Percentiles rank a stretch among this genome's conserved stretches.
Conservation (phyloP, 2,329 filamentous ascomycete species). For the Rosellinia necatrix region DNA sequence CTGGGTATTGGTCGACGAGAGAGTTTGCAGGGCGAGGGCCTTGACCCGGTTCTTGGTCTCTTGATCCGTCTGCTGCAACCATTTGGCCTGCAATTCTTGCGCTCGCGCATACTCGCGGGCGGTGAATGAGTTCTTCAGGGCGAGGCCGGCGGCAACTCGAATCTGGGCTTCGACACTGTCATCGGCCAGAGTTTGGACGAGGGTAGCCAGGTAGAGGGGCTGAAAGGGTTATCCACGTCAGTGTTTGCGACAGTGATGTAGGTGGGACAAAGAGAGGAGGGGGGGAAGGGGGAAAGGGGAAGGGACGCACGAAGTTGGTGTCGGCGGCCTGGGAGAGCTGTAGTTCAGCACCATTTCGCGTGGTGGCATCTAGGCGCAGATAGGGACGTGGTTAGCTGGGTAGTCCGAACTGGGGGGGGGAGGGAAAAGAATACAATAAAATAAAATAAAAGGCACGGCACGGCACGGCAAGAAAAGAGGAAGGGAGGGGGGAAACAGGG, state of each 20-base stretch:
- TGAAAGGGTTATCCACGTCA: constrained; percentile 28
- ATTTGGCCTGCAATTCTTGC: constrained; percentile 90
- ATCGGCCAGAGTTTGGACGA: constrained; percentile 93
- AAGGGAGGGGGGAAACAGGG: not conserved
- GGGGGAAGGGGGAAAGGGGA: constrained; percentile 13
- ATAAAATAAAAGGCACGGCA: too few relatives aligned
- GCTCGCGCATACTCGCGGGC: constrained; percentile 87
- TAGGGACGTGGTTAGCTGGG: constrained; percentile 43
- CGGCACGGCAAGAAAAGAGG: not conserved
- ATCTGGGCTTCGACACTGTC: constrained; percentile 82
- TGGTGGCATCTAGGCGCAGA: constrained; percentile 72
- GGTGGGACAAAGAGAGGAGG: constrained; percentile 18
- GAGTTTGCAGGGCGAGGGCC: constrained; percentile 84
- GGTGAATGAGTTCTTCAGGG: constrained; percentile 97
- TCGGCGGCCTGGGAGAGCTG: constrained; percentile 92
- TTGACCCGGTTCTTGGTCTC: constrained; percentile 88
- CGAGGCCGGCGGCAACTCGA: constrained; percentile 91
- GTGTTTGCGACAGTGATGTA: constrained; percentile 18
- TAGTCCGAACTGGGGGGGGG: too few relatives aligned
- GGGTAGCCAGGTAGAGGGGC: constrained; percentile 90
- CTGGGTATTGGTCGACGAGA: constrained; percentile 77
- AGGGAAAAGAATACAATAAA: too few relatives aligned
- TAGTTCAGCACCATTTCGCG: constrained; percentile 90
- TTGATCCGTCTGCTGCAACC: constrained; percentile 80
- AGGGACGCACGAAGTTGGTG: constrained; percentile 82